Percentiles rank a stretch among this genome's conserved stretches.
These are phyloP conservation scores for Termitomyces sp. DNA, from an alignment of 768 basidiomycete species.

Conservation along the genomic window DNA sequence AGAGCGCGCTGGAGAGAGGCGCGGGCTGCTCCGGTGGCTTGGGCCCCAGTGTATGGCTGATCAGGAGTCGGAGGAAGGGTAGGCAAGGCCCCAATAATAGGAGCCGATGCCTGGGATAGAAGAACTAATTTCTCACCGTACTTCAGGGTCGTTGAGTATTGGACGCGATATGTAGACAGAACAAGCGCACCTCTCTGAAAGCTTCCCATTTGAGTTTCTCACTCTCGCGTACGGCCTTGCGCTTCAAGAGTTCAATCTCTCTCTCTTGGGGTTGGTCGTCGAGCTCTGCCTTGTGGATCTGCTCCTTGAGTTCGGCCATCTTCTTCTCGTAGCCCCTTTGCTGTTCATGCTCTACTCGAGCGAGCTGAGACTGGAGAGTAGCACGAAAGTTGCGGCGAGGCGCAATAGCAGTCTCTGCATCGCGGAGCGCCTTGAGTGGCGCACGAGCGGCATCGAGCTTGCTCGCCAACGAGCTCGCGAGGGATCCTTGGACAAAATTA, in stretches of 20 bases:
- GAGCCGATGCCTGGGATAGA: conserved; percentile 63
- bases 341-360: conserved; percentile 60
- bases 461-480: conserved; percentile 53
- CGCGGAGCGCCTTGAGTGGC: conserved; percentile 67
- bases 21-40: conserved; percentile 63
- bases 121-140: conserved; percentile 79
- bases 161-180: not conserved
- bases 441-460: conserved; percentile 61
- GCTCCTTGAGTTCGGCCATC: conserved; percentile 63
- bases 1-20: conserved; percentile 74
- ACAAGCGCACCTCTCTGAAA: conserved; percentile 56
- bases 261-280: conserved; percentile 65
- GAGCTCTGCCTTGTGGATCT: conserved; percentile 58
- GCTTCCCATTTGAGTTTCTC: conserved; percentile 80
- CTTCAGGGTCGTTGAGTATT: conserved; percentile 28
- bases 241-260: conserved; percentile 66
- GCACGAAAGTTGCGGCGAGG: conserved; percentile 62
- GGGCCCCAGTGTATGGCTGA: conserved; percentile 56
- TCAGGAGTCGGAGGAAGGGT: conserved; percentile 54
- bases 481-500: conserved; percentile 70
- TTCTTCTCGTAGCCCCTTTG: conserved; percentile 63
- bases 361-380: conserved; percentile 55
- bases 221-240: conserved; percentile 72
- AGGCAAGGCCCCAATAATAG: conserved; percentile 60
- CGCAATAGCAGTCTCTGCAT: conserved; percentile 55